Evolutionary conservation across 2,329 filamentous ascomycete genomes (phyloP), one percentile per base, ranked within the genome.

Genomic region (Neonectria faginata): DNA sequence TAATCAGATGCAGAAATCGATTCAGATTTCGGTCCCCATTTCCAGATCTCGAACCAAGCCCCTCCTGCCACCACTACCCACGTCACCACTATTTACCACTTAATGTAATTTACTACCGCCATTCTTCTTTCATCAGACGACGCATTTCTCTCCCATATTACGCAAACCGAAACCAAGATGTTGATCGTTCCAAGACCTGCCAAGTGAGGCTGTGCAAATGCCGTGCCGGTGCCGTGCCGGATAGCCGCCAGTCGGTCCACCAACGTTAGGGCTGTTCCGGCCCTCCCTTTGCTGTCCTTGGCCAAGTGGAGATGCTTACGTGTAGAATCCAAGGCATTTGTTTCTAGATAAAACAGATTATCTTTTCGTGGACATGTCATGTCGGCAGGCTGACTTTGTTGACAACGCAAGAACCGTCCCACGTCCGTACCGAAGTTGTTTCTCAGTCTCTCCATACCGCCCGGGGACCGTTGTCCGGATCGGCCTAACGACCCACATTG

Each of bases 281-380:
- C 61, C 55, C 53, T 62, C 65, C 63, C 68, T 62, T 62, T 36
- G 57, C 56, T 51, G 57, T 22, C 44, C 68, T 72, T 72, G 67
- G 70, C 70, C 68, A 67, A 70, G 70, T 72, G 70, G 70, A 73
- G 65, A 50, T 64, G 70, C 70, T 72, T 69, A 72, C 70, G 70
- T 65, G 70, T 60, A 65, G 60, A 50, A 58, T 33, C 14, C 36
- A 39, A n/a, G 16, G 36, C 5, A 39, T 8, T 16, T 16, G 33
- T 5, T 6, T 16, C 14, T 3, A 39, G 36, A 39, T 39, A 39
- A 39, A 39, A 39, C 14, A 8, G 3, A 39, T 5, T 39, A 14
- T 39, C 6, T n/a, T 39, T 14, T 8, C 36, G 6, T 39, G 6
- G 6, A 39, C 14, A 8, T 39, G 36, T 39, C 14, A 8, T 16